These are phyloP conservation scores for Protea cynaroides DNA, from an alignment of 164 flowering plant genomes.

Conservation along the genomic window DNA sequence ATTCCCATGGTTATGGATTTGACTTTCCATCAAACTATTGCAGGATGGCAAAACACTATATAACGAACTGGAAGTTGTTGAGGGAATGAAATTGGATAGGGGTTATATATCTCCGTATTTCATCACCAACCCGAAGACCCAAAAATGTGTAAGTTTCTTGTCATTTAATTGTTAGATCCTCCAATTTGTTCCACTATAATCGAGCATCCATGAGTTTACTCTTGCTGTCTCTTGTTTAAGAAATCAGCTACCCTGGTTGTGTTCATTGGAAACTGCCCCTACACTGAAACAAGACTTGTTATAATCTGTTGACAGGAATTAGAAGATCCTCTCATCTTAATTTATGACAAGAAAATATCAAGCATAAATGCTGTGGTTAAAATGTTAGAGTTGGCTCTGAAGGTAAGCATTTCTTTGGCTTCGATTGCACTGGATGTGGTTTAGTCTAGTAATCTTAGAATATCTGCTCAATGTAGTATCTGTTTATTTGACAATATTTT, in stretches of 20 bases:
- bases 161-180: too few species aligned
- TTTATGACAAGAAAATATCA: constrained; percentile 88
- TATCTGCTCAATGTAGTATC: not conserved
- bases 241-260: too few species aligned
- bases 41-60: constrained; percentile 93
- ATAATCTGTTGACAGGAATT: constrained; percentile 47
- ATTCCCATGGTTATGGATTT: too few species aligned
- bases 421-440: not conserved
- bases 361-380: constrained; percentile 77
- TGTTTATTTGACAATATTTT: not conserved
- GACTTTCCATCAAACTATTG: constrained; percentile 8
- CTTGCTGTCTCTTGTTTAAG: too few species aligned
- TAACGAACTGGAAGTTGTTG: constrained; percentile 96
- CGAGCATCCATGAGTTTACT: too few species aligned
- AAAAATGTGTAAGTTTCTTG: constrained; percentile 77
- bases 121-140: constrained; percentile 81
- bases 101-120: constrained; percentile 97
- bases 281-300: too few species aligned
- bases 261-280: too few species aligned
- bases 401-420: constrained; percentile 36
- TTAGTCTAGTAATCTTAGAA: not conserved
- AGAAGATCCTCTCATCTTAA: constrained; percentile 78
- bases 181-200: too few species aligned
- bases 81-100: constrained; percentile 97
- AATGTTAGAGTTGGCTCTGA: constrained; percentile 79